phyloP scores from a whole-genome alignment of 140 eudicot genomes.

The Bidens hawaiensis region DNA sequence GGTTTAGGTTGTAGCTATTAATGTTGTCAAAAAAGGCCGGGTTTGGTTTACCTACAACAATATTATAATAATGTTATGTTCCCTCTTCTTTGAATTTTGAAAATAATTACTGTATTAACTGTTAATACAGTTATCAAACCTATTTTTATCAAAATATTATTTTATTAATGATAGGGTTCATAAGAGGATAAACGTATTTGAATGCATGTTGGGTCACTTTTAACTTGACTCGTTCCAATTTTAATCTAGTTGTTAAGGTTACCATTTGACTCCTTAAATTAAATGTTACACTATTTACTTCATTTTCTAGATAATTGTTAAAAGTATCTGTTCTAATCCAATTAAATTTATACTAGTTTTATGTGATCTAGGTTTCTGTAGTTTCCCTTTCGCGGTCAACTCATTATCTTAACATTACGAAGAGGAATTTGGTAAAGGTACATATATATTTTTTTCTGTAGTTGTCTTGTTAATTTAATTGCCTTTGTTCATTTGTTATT shows the following conservation, averaged over 20 bases:
- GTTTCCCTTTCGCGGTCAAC: conserved; percentile 52
- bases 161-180: background rate
- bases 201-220: background rate
- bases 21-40: background rate
- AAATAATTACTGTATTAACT: background rate
- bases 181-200: background rate
- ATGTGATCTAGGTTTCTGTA: conserved; percentile 52
- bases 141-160: background rate
- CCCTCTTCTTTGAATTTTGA: background rate
- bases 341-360: conserved; percentile 12
- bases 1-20: too few relatives aligned
- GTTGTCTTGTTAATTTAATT: too few relatives aligned
- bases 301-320: background rate
- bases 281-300: background rate
- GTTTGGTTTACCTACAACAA: background rate
- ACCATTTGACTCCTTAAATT: background rate
- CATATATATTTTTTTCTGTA: too few relatives aligned
- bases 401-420: conserved; percentile 61
- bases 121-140: background rate
- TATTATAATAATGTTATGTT: background rate
- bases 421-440: conserved; percentile 68
- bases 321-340: background rate
- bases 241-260: background rate
- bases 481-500: too few relatives aligned
- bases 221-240: background rate